Base-by-base conservation (phyloP, 495 filamentous ascomycete genomes). In the Tuber melanosporum region DNA sequence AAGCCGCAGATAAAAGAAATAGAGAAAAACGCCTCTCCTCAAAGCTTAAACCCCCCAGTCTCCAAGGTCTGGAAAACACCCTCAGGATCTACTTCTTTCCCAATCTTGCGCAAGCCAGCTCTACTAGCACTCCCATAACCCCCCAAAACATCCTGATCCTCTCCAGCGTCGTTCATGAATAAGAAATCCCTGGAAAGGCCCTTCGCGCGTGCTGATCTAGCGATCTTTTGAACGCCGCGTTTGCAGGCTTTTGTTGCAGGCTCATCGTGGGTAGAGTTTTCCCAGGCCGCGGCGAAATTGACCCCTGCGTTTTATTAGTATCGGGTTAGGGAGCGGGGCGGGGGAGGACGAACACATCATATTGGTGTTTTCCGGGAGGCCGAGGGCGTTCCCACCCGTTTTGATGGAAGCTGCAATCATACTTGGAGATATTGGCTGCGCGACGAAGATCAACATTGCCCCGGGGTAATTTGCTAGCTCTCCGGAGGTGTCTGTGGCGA, bases 381-480 rank as follows among this genome's bases (percentile, higher is more conserved):
- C 87, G 10, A 88, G 81, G 19, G 85, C 83, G 73, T 88, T 88
- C 66, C 84, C 85, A 47, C 83, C 85, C 26, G 78, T 78, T 43
- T 72, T 72, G 78, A 14, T 83, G 69, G 71, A 45, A 83, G 17
- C 84, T 83, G 75, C 83, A 73, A 73, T 84, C 82, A 86, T 84
- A 57, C 79, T 76, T 32, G 85, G 80, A 41, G 87, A 86, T 73
- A 89, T 85, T 22, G 87, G 87, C 78, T 88, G 87, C 74, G 86
- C 84, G 75, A 85, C 85, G 15, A 88, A 78, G 20, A 45, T 45
- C 74, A 78, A 80, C 15, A 73, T 71, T 20, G 82, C 71, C 42
- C 74, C 82, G 66, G 72, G 71, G 73, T 75, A 43, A 79, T 74
- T 42, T 79, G 47, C 47, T 46, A 79, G 36, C 26, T 71, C 62